phyloP scores from a whole-genome alignment of 208 protist genomes.

The Crithidia bombi region DNA sequence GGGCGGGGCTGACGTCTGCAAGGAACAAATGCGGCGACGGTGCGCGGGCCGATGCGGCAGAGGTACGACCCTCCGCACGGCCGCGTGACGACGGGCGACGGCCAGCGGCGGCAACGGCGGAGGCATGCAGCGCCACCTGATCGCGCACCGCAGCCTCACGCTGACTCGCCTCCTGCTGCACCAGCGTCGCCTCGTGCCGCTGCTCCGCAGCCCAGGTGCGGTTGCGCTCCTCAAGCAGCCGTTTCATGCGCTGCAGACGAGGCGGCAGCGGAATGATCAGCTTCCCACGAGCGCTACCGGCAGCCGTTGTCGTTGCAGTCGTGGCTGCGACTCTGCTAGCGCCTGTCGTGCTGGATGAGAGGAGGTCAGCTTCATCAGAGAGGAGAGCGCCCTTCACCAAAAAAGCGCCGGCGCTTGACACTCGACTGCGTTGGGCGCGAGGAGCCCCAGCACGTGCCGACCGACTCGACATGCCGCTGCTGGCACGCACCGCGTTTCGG shows the following conservation, averaged over 20 bases:
- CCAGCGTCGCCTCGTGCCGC: constrained; percentile 42
- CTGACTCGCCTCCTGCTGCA: constrained; percentile 39
- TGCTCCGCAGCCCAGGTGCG: constrained; percentile 42
- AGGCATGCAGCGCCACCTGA: constrained; percentile 22
- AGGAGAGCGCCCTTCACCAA: constrained; percentile 27
- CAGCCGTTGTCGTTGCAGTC: neutral
- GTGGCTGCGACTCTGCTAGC: neutral
- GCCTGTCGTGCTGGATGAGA: neutral
- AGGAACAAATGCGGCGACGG: neutral
- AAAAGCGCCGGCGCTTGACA: constrained; percentile 34
- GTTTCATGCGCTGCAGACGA: constrained; percentile 39
- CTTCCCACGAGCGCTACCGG: neutral
- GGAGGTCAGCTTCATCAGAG: neutral
- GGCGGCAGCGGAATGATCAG: constrained; percentile 21
- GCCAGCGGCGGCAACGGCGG: neutral
- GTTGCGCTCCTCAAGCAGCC: constrained; percentile 54
- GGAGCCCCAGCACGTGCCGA: neutral
- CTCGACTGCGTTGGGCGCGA: neutral
- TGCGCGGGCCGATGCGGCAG: neutral
- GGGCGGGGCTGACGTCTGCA: constrained; percentile 30
- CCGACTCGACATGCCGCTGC: neutral
- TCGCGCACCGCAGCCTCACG: constrained; percentile 35
- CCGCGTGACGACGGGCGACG: neutral
- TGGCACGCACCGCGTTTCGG: constrained; percentile 25
- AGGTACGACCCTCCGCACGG: neutral